Percentiles rank a stretch among this genome's conserved stretches.
These are phyloP conservation scores for Spizellomyces punctatus DNA, from an alignment of 192 early-diverging fungal species.

Conservation along the genomic window DNA sequence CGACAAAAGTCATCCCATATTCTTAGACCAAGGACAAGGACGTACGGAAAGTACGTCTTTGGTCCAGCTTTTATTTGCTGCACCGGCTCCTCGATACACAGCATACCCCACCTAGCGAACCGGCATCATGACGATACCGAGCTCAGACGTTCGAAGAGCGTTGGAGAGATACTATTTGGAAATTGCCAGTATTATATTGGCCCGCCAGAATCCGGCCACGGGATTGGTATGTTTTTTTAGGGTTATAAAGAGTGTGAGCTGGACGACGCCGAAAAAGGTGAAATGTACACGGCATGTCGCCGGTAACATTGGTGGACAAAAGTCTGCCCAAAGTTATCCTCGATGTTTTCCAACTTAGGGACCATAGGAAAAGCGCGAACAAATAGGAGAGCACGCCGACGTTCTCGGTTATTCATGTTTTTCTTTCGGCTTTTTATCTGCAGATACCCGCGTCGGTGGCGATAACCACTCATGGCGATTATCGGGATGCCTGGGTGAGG, in stretches of 20 bases:
- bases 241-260: slow-evolving; percentile 17
- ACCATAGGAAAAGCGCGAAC: not conserved
- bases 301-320: slow-evolving; percentile 7
- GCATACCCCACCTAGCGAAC: no score
- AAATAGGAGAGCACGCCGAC: not conserved
- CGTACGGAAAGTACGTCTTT: no score
- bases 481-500: slow-evolving; percentile 89
- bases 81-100: no score
- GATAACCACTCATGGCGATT: slow-evolving; percentile 84
- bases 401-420: no score
- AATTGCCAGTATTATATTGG: slow-evolving; percentile 73
- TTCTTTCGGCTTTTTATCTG: no score
- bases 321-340: not conserved
- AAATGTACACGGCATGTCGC: no score
- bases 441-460: slow-evolving; percentile 83
- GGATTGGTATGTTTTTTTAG: slow-evolving; percentile 52
- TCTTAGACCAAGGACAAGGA: no score
- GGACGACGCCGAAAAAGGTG: not conserved
- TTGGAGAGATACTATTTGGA: slow-evolving; percentile 79
- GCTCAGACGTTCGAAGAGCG: not conserved
- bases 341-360: no score
- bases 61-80: no score
- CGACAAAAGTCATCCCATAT: no score
- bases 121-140: not conserved
- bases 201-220: slow-evolving; percentile 76